Evolutionary conservation across 2,329 filamentous ascomycete species (phyloP).

Genomic region (Cladosporium sphaerospermum): DNA sequence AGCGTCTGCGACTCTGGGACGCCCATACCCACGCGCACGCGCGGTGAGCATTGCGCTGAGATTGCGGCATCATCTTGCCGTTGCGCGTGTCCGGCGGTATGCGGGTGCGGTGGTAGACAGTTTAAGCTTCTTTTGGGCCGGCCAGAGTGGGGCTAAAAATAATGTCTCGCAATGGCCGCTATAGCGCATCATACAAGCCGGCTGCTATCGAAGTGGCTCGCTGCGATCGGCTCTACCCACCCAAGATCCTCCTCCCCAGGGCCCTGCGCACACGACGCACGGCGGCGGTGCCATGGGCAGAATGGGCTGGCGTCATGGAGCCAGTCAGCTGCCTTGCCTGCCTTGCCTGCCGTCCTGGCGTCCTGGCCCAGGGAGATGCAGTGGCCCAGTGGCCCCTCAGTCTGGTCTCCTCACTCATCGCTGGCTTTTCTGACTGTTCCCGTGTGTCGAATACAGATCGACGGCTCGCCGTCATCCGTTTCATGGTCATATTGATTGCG

Average conservation of each 20-base stretch:
- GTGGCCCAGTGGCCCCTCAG: slow-evolving; percentile 13
- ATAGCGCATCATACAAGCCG: slow-evolving; percentile 10
- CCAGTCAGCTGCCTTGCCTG: slow-evolving; percentile 23
- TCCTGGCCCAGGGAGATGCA: slow-evolving; percentile 6
- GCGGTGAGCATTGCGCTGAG: slow-evolving; percentile 4
- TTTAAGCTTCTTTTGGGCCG: slow-evolving; percentile 7
- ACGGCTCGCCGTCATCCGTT: slow-evolving; percentile 15
- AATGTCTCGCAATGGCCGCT: slow-evolving; percentile 8
- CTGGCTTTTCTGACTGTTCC: slow-evolving; percentile 3
- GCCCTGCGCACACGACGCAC: slow-evolving; percentile 25
- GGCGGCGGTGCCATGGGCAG: slow-evolving; percentile 27
- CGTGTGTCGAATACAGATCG: slow-evolving; percentile 15
- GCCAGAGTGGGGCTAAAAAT: slow-evolving; percentile 10
- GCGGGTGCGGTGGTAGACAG: slow-evolving; percentile 1
- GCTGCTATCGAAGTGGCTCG: slow-evolving; percentile 6
- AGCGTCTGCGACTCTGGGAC: neutral
- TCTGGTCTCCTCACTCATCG: slow-evolving; percentile 13
- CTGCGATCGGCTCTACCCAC: slow-evolving; percentile 4
- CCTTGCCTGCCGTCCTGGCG: slow-evolving; percentile 4
- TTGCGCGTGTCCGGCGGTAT: slow-evolving; percentile 10
- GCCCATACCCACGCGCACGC: neutral
- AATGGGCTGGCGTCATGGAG: slow-evolving; percentile 25
- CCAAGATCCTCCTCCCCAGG: slow-evolving; percentile 15
- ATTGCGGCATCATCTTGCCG: slow-evolving; percentile 8
- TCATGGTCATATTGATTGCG: slow-evolving; percentile 13